Evolutionary conservation across 176 grass and related monocot genomes (phyloP), one percentile per base, ranked within the genome.

Genomic region (Phoenix dactylifera): DNA sequence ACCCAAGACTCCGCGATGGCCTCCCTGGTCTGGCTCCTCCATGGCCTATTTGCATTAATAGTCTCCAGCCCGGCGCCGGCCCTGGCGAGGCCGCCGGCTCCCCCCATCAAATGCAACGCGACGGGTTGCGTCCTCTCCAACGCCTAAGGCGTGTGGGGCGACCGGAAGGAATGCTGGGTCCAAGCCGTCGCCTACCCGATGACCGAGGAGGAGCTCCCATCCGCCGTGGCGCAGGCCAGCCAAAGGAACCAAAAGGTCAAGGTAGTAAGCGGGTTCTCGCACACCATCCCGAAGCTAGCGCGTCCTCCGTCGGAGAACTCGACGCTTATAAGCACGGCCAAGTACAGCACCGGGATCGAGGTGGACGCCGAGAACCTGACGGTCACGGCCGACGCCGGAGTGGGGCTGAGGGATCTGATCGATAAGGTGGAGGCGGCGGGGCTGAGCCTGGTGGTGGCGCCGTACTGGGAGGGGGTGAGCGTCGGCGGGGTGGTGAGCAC

Each of bases 401-500:
- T 82, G 24, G 65, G 76, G 53, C 74, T 95, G 51, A 74, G 83
- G 3, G 80, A 77, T n/a, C 51, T 89, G 16, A 84, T 95, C 10
- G 83, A 95, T 59, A 56, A 26, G 22, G 82, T 66, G 28, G 90
- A 95, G 74, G 77, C 59, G 44, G 49, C 55, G 4, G 86, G 80
- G 60, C 56, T 89, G 22, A 95, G 90, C 75, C 74, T 95, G 60
- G 18, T 51, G 60, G 83, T 86, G 6, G 74, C 86, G 22, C 82
- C 90, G 3, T 95, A 95, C 74, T 89, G 83, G 82, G 86, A 89
- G 16, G 90, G 86, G 65, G 80, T 84, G 26, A 95, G 90, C 86
- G 24, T 95, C 18, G 86, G 74, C 0, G 90, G 90, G 22, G 18
- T 86, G 17, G 50, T 95, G 19, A 81, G 77, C 71, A 95, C 86